Evolutionary conservation across 495 filamentous ascomycete genomes (phyloP).

Genomic region (Halenospora varia): DNA sequence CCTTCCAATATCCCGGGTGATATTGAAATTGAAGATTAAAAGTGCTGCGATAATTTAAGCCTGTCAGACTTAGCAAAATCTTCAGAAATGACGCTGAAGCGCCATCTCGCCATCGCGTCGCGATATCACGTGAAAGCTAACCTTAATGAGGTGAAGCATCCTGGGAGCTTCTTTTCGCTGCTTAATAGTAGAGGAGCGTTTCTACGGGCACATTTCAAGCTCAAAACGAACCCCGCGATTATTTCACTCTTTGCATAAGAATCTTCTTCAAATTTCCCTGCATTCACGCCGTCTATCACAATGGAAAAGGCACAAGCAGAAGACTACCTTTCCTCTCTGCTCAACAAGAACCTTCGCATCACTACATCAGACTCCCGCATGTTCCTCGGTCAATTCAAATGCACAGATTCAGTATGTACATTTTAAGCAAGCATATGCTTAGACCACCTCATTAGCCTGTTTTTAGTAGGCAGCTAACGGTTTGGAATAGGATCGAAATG

Average conservation of each 20-base stretch:
- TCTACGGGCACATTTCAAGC: too few species aligned
- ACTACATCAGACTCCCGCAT: conserved; percentile 80
- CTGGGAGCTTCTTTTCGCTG: too few species aligned
- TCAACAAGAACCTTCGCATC: conserved; percentile 70
- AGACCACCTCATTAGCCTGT: too few species aligned
- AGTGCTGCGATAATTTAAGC: too few species aligned
- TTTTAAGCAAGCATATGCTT: too few species aligned
- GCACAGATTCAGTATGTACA: conserved; percentile 77
- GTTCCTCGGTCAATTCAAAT: conserved; percentile 89
- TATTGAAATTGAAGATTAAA: background rate
- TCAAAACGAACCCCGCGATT: too few species aligned
- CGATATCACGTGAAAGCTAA: background rate
- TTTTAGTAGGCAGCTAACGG: background rate
- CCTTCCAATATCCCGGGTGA: background rate
- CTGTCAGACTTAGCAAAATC: too few species aligned
- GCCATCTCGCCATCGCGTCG: background rate
- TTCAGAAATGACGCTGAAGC: background rate
- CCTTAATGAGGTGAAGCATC: too few species aligned
- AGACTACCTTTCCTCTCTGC: conserved; percentile 44
- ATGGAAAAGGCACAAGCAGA: conserved; percentile 34
- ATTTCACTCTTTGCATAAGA: too few species aligned
- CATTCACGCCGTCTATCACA: too few species aligned
- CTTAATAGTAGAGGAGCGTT: too few species aligned
- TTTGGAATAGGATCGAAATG: conserved; percentile 62
- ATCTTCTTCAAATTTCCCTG: too few species aligned